A percentile compares a stretch with the other conserved stretches of the same genome.
These are phyloP conservation scores for Echinochloa phyllopogon DNA, from an alignment of 176 grass and related monocot genomes.

Conservation along the genomic window DNA sequence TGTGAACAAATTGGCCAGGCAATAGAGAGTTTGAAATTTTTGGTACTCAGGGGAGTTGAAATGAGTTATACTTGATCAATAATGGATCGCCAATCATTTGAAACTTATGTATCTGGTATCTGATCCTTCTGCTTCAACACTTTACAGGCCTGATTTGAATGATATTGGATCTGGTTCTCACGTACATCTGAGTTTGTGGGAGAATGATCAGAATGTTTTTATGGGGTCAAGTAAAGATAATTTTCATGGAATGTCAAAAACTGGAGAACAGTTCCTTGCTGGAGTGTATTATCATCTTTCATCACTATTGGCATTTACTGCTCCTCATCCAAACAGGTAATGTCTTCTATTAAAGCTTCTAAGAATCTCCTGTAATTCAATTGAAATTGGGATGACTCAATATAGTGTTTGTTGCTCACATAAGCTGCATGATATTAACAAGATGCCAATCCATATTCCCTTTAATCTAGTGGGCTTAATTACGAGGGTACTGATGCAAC, in stretches of 20 bases:
- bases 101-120: conserved; percentile 6
- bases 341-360: conserved; percentile 24
- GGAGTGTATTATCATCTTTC: conserved; percentile 92
- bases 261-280: conserved; percentile 79
- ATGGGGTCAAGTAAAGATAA: conserved; percentile 74
- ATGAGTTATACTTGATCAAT: conserved; percentile 9
- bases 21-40: neutral
- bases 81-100: conserved; percentile 21
- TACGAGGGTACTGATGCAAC: neutral
- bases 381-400: conserved; percentile 14
- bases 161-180: conserved; percentile 95
- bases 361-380: neutral
- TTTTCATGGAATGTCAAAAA: conserved; percentile 83
- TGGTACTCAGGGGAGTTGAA: neutral
- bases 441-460: neutral
- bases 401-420: conserved; percentile 1
- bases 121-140: conserved; percentile 35
- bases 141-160: conserved; percentile 76
- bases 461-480: neutral
- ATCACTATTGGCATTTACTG: conserved; percentile 85
- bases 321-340: conserved; percentile 96
- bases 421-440: conserved; percentile 12
- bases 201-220: conserved; percentile 81
- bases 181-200: conserved; percentile 95
- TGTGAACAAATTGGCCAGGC: neutral